Conservation (phyloP, 2,329 filamentous ascomycete species). For the Ciborinia camelliae region DNA sequence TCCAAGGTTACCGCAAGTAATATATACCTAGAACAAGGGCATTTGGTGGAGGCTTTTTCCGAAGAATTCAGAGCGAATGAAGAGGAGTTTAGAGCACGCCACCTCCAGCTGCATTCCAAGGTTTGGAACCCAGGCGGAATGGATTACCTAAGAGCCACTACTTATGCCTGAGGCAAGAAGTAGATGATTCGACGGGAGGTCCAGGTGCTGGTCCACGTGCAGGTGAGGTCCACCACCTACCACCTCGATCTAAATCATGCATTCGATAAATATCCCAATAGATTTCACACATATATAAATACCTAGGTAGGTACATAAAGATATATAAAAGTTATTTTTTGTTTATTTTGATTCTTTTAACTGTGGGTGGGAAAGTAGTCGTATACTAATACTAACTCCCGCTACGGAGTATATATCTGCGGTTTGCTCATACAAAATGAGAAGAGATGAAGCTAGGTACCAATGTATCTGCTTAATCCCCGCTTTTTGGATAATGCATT, state of each 20-base stretch:
- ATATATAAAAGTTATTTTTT: background rate
- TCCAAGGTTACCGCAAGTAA: background rate
- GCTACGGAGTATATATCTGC: background rate
- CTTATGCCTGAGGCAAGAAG: background rate
- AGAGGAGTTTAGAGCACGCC: constrained; percentile 7
- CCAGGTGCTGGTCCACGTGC: no score
- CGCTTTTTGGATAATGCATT: background rate
- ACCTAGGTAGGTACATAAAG: no score
- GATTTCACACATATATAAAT: background rate
- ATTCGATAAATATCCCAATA: background rate
- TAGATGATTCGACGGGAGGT: no score
- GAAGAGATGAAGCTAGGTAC: background rate
- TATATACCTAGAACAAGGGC: constrained; percentile 5
- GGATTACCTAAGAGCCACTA: no score
- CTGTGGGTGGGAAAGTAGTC: background rate
- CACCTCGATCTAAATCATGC: no score
- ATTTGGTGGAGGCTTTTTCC: background rate
- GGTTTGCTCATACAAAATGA: background rate
- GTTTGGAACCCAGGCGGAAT: no score
- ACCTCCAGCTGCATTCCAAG: no score
- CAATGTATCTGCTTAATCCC: background rate
- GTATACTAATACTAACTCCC: background rate
- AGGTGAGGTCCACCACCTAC: no score
- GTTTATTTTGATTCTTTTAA: background rate
- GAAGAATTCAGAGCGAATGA: constrained; percentile 5